A percentile compares a stretch with the other conserved stretches of the same genome.
phyloP scores from a whole-genome alignment of 73 alveolate species.

The Paramecium sonneborni region DNA sequence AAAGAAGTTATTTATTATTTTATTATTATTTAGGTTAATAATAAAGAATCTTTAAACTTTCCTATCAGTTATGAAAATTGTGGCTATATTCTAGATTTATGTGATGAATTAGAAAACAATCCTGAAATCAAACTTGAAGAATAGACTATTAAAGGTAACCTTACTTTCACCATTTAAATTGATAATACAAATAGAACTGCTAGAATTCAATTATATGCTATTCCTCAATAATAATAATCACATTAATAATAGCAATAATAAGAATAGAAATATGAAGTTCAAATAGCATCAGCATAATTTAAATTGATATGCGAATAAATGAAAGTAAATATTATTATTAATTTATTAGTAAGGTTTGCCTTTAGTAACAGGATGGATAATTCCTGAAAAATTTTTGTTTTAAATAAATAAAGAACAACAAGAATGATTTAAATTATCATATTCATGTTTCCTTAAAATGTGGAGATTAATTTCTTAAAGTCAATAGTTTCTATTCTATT shows the following conservation, averaged over 20 bases:
- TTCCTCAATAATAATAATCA: neutral
- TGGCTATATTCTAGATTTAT: neutral
- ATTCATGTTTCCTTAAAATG: neutral
- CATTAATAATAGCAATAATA: neutral
- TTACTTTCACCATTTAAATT: neutral
- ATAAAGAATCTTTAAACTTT: neutral
- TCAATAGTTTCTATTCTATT: neutral
- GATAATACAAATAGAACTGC: neutral
- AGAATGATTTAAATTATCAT: neutral
- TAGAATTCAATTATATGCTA: neutral
- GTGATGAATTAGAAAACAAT: neutral
- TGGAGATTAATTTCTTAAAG: neutral
- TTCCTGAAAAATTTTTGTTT: neutral
- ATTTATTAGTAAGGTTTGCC: neutral
- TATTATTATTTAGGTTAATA: neutral
- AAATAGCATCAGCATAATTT: neutral
- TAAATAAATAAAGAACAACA: neutral
- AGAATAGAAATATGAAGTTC: neutral
- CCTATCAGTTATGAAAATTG: neutral
- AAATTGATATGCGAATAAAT: neutral
- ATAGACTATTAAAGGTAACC: neutral
- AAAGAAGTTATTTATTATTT: neutral
- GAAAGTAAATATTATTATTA: neutral
- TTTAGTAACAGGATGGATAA: neutral
- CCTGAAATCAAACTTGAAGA: neutral